Evolutionary conservation across 2,329 filamentous ascomycete species (phyloP), one percentile per base, ranked within the genome.

Genomic region (Gremmenia infestans): DNA sequence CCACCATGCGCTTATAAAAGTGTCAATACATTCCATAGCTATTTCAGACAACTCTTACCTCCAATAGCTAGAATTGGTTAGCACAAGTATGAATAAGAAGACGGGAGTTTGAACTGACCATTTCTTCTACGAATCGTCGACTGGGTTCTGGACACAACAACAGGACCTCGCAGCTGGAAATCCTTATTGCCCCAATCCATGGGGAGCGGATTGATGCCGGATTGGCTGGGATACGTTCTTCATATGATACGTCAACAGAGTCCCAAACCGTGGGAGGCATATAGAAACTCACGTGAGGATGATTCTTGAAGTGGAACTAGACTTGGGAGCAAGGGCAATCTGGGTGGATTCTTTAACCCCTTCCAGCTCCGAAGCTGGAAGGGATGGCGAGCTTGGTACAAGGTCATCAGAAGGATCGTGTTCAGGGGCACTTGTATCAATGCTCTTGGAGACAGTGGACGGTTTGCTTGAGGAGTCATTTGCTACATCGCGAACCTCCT

Each of bases 141-240:
- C 32, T 84, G 76, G 58, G 83, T 81, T 65, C 91, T 82, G 25
- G 88, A 94, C 45, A 96, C 93, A 51, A 96, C 87, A 50, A 97
- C 89, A 4, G 93, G 93, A 1, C 93, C 94, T 72, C 93, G 83
- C 66, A 85, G 78, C 56, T 79, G 72, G 40, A 89, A 84, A 70
- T 96, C 89, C 53, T 81, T 74, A 54, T 90, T 83, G 50, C 93
- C 93, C 93, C 93, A 97, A 64, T 88, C 81, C 79, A 97, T 84
- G 22, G 85, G 83, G 51, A 97, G 76, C n/a, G 93, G 92, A 62
- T 96, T 89, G 72, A 97, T 93, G 60, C 93, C 93, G 63, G 89
- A 91, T 74, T 97, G 93, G 65, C 91, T 91, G 28, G 93, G 93
- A 72, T 97, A 97, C 5, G 92, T 96, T 50, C 81, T 83, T 57